Conservation (phyloP, 371 early-diverging fungal species). For the Apophysomyces trapeziformis region DNA sequence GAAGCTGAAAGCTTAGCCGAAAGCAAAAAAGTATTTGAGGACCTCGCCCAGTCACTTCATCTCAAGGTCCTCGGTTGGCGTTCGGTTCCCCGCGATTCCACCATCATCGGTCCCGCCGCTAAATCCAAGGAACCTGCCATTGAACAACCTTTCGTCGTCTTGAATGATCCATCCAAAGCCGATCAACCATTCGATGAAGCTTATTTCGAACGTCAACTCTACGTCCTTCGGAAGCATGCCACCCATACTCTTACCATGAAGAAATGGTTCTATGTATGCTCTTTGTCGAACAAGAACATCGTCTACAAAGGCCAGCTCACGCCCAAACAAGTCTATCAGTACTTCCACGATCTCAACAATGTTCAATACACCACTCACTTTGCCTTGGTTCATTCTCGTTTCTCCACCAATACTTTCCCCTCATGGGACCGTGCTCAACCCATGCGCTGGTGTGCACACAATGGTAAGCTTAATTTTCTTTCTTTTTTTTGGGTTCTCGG, state of each 20-base stretch:
- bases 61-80: constrained; percentile 92
- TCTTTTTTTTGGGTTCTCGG: too few species aligned
- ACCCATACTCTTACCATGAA: constrained; percentile 79
- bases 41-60: constrained; percentile 68
- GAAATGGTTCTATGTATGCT: constrained; percentile 96
- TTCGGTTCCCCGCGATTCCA: constrained; percentile 81
- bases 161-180: background rate
- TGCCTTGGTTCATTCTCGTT: constrained; percentile 93
- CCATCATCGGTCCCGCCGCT: constrained; percentile 89
- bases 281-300: constrained; percentile 90
- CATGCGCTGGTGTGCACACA: constrained; percentile 96
- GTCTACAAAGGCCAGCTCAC: constrained; percentile 96
- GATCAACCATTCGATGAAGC: constrained; percentile 59
- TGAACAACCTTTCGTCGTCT: constrained; percentile 89
- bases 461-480: constrained; percentile 66
- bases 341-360: constrained; percentile 89
- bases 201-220: constrained; percentile 86
- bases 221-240: constrained; percentile 87
- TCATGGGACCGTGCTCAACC: constrained; percentile 99
- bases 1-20: constrained; percentile 62
- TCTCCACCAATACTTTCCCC: constrained; percentile 98
- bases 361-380: constrained; percentile 85
- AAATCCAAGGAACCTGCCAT: constrained; percentile 90
- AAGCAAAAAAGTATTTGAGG: constrained; percentile 77
- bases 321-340: constrained; percentile 90